Base-by-base conservation (phyloP, 441 rosid species). In the Bocquillonia castaneifolia region DNA sequence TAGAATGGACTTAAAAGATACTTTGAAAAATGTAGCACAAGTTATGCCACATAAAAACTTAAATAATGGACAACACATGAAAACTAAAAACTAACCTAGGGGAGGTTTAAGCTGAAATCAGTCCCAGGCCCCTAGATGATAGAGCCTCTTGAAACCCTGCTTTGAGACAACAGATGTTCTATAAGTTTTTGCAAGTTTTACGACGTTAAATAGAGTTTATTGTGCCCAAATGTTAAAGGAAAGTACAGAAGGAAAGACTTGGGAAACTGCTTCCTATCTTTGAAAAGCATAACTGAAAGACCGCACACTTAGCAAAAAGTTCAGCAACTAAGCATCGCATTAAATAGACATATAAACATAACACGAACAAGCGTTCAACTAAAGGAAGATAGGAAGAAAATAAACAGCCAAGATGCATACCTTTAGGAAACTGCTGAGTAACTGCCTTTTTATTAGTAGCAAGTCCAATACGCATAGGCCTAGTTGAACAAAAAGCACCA, bases 91-190 rank as follows among this genome's bases (percentile, higher is more conserved):
- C 99, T 88, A 97, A 90, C 97, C 97, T 90, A 92, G 80, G 74
- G 61, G 87, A 81, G 91, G 85, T 88, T 88, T 87, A 88, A 83
- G 92, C 97, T 76, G 91, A 86, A 89, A 87, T 83, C 89, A 89
- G 88, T 84, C 85, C 87, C 93, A 85, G 99, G 92, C 89, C 93
- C 89, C 84, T 82, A 80, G 86, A 86, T 86, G 86, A 83, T 82
- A 88, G 97, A 93, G 92, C 91, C 92, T 79, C 96, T 84, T 79
- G 83, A 76, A 76, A 66, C 87, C 97, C 97, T 93, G 98, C 93
- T 91, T 83, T 75, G 80, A 84, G 86, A 93, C 86, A 91, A 86
- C 82, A 90, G 79, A 81, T 80, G 79, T 82, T 78, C 75, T 86
- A 88, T 91, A 80, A 92, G 92, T 79, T 74, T 82, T 79, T 74